Evolutionary conservation across 345 rosid genomes (phyloP), one percentile per base, ranked within the genome.

Genomic region (Populus alba): DNA sequence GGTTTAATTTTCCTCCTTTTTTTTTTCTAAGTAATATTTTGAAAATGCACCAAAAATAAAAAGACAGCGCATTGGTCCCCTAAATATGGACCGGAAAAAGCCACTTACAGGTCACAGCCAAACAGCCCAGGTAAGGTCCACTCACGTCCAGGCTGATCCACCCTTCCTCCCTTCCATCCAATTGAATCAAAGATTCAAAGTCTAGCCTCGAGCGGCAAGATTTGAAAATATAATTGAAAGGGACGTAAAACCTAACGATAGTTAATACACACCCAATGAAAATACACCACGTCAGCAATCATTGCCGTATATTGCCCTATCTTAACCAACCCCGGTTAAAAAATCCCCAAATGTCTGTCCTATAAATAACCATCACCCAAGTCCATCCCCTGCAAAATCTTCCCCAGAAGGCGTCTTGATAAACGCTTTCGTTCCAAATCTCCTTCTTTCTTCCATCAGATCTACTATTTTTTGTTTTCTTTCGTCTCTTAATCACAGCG

Each of bases 171-270:
- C 27, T 22, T 11, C 17, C 53, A 22, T 51, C 63, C 63, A 8
- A 9, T 57, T 1, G 15, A 57, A 57, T 23, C 29, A n/a, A 57
- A 57, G 15, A 57, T n/a, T 23, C 29, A n/a, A 57, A 57, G 5
- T n/a, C 22, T 69, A 75, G 78, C 78, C 67, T 37, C 43, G 71
- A 75, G 82, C 78, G 82, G 82, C 78, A 80, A 80, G 51, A 51
- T 78, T 66, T 22, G 66, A 78, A 78, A 49, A 79, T 12, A 79
- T 7, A 27, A 2, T 39, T 74, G 61, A 79, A 73, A 79, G 68
- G 41, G 11, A 73, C 45, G 39, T 23, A 53, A 29, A 66, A 25
- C 16, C 61, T 68, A 63, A 41, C 77, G n/a, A 38, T 17, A 9
- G 81, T 67, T 53, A 67, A 29, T 27, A 5, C 23, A 29, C 1